Evolutionary conservation across 768 basidiomycete species (phyloP).

Genomic region (Pulveroboletus sp.): DNA sequence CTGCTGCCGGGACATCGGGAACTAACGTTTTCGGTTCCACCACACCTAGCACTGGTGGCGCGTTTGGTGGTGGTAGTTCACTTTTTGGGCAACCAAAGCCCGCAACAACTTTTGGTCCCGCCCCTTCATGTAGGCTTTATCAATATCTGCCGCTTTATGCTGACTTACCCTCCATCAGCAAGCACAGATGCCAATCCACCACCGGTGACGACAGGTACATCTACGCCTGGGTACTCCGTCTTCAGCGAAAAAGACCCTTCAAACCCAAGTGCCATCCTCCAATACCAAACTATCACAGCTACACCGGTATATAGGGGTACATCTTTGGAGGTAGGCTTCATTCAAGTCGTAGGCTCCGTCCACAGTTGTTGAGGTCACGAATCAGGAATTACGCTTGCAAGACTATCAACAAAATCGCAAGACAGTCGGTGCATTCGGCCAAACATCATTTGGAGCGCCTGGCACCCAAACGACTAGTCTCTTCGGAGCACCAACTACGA

Average conservation of each 20-base stretch:
- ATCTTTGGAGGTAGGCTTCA: conserved; percentile 74
- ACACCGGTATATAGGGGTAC: conserved; percentile 75
- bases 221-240: conserved; percentile 57
- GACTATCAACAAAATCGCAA: conserved; percentile 75
- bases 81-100: conserved; percentile 59
- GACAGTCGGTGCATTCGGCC: conserved; percentile 61
- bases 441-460: conserved; percentile 33
- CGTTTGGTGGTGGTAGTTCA: conserved; percentile 45
- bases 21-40: conserved; percentile 35
- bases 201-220: conserved; percentile 64
- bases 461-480: conserved; percentile 22
- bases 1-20: conserved; percentile 30
- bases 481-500: conserved; percentile 26
- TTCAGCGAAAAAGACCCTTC: conserved; percentile 64
- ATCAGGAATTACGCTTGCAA: conserved; percentile 69
- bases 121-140: conserved; percentile 30
- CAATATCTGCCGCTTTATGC: background rate
- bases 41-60: conserved; percentile 26
- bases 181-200: conserved; percentile 39
- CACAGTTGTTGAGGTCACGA: conserved; percentile 4
- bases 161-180: conserved; percentile 24
- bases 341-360: conserved; percentile 1
- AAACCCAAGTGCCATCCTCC: conserved; percentile 44
- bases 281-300: conserved; percentile 80
- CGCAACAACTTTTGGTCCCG: conserved; percentile 41